phyloP scores from a whole-genome alignment of 352 stramenopile species.

The Pythium volutum region DNA sequence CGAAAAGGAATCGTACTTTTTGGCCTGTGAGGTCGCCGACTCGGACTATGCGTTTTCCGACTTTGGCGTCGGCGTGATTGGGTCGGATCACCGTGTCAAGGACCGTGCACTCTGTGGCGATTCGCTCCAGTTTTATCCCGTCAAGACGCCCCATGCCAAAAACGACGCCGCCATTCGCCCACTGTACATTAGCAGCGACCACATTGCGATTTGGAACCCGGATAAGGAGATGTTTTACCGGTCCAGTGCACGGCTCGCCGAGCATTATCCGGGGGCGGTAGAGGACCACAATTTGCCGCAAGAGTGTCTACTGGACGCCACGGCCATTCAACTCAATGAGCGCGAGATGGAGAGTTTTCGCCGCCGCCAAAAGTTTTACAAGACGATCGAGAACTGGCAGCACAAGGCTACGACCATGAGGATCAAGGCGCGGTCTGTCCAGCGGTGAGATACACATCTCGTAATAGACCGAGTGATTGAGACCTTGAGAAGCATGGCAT shows the following conservation, averaged over 20 bases:
- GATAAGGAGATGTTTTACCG: conserved; percentile 49
- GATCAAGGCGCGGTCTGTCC: background rate
- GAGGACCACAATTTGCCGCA: conserved; percentile 36
- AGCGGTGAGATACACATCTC: too few species aligned
- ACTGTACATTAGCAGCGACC: conserved; percentile 72
- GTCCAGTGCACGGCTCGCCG: conserved; percentile 41
- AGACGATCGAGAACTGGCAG: conserved; percentile 16
- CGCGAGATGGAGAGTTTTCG: conserved; percentile 39
- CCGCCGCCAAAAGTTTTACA: conserved; percentile 44
- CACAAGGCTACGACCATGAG: background rate
- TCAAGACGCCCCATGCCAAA: conserved; percentile 14
- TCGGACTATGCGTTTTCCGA: conserved; percentile 68
- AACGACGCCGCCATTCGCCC: conserved; percentile 22
- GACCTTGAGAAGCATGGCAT: background rate
- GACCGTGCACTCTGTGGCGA: conserved; percentile 52
- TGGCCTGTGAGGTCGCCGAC: conserved; percentile 65
- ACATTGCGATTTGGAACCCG: conserved; percentile 34
- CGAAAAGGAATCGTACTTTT: conserved; percentile 80
- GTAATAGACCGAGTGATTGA: too few species aligned
- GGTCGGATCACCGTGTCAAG: conserved; percentile 35
- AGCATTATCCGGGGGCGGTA: conserved; percentile 49
- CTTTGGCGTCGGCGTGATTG: conserved; percentile 53
- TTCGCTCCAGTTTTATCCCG: conserved; percentile 55
- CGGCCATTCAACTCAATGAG: conserved; percentile 33
- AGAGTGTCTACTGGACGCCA: conserved; percentile 59